These are phyloP conservation scores for Neopestalotiopsis clavispora DNA, from an alignment of 2,329 filamentous ascomycete genomes.

Conservation along the genomic window DNA sequence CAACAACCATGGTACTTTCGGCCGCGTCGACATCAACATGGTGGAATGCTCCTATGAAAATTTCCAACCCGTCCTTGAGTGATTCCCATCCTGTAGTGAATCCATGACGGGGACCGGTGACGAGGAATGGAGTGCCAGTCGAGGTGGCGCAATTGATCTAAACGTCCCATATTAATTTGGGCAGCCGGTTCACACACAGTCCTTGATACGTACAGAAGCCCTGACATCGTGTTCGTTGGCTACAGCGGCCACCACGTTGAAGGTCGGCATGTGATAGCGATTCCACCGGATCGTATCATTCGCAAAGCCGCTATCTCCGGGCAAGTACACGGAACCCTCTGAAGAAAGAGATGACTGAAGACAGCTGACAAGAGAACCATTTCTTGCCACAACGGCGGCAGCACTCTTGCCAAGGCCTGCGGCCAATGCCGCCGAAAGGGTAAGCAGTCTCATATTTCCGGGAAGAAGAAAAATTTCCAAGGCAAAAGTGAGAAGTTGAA, in stretches of 20 bases:
- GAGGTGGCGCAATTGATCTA: conserved; percentile 25
- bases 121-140: conserved; percentile 38
- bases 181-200: background rate
- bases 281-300: conserved; percentile 8
- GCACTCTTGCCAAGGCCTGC: no score
- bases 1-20: conserved; percentile 26
- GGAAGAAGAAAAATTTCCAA: no score
- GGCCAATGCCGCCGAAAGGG: no score
- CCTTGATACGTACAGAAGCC: background rate
- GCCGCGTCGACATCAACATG: conserved; percentile 26
- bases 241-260: background rate
- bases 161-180: background rate
- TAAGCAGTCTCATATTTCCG: no score
- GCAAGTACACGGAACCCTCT: no score
- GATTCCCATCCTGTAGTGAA: conserved; percentile 31
- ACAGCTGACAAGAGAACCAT: no score
- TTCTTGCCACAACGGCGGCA: no score
- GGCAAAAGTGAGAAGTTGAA: no score
- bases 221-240: conserved; percentile 4
- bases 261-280: conserved; percentile 1
- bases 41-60: conserved; percentile 37
- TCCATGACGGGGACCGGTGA: conserved; percentile 39
- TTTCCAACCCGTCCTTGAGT: conserved; percentile 33
- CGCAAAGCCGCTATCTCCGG: background rate
- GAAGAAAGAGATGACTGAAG: no score